Percentiles rank a stretch among this genome's conserved stretches.
Conservation (phyloP, 805 yeast genomes). For the Candida mattraensis region DNA sequence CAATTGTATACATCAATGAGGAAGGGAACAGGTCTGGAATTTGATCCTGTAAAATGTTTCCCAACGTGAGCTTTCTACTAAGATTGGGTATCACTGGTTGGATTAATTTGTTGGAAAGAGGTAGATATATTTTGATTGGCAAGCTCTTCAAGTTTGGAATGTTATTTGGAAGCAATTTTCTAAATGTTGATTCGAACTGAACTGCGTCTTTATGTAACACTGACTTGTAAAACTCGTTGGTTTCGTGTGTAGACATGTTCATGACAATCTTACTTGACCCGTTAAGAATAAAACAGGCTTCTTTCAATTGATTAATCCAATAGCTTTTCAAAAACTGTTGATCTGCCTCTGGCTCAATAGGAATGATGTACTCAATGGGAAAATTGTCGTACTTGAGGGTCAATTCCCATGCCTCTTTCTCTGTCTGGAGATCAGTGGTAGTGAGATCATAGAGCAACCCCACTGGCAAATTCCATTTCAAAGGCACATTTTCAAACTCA, state of each 20-base stretch:
- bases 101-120: slow-evolving; percentile 35
- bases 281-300: slow-evolving; percentile 69
- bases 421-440: slow-evolving; percentile 11
- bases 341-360: slow-evolving; percentile 24
- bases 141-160: slow-evolving; percentile 33
- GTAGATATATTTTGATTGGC: slow-evolving; percentile 50
- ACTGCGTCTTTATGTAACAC: slow-evolving; percentile 27
- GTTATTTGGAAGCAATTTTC: slow-evolving; percentile 30
- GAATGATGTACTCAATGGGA: slow-evolving; percentile 47
- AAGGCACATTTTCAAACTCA: slow-evolving; percentile 59
- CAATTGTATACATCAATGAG: slow-evolving; percentile 34
- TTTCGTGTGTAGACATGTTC: slow-evolving; percentile 65
- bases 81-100: slow-evolving; percentile 31
- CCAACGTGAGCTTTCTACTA: slow-evolving; percentile 33
- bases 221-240: slow-evolving; percentile 56
- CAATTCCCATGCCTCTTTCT: slow-evolving; percentile 43
- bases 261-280: slow-evolving; percentile 83
- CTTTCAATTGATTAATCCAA: slow-evolving; percentile 82
- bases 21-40: slow-evolving; percentile 50
- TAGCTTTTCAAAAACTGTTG: slow-evolving; percentile 41
- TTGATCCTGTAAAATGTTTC: slow-evolving; percentile 37
- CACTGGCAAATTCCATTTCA: slow-evolving; percentile 76
- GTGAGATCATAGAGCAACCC: slow-evolving; percentile 61
- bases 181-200: slow-evolving; percentile 21
- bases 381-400: slow-evolving; percentile 40